Conservation (phyloP, 345 rosid species). For the Murraya paniculata region DNA sequence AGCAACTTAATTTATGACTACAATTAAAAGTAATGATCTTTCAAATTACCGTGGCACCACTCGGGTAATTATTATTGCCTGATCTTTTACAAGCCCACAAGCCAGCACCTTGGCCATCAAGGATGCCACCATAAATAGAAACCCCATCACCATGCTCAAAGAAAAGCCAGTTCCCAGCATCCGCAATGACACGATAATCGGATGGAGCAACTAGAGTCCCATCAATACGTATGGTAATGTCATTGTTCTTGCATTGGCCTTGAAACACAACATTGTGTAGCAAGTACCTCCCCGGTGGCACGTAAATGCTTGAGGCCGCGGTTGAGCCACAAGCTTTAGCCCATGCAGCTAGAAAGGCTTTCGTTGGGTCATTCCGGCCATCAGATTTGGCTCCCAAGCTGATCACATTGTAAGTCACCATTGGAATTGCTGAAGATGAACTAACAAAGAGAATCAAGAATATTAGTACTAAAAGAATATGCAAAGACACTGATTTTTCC, state of each 20-base stretch:
- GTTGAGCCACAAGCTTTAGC: conserved; percentile 44
- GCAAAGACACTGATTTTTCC: conserved; percentile 16
- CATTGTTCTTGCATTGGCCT: conserved; percentile 60
- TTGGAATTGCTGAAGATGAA: neutral
- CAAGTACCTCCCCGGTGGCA: conserved; percentile 54
- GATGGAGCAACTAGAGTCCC: conserved; percentile 75
- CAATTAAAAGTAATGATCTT: neutral
- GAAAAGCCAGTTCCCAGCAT: conserved; percentile 46
- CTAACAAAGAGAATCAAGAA: conserved; percentile 10
- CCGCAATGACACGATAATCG: conserved; percentile 39
- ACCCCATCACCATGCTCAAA: conserved; percentile 46
- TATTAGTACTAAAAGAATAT: neutral
- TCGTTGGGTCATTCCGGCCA: too few relatives aligned
- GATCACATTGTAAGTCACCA: too few relatives aligned
- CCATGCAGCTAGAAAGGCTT: conserved; percentile 37
- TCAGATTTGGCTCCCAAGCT: too few relatives aligned
- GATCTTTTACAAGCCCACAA: conserved; percentile 64
- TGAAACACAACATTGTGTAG: conserved; percentile 37
- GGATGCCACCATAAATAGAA: conserved; percentile 53
- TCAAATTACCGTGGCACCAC: conserved; percentile 48
- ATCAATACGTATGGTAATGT: conserved; percentile 39
- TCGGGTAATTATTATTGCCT: conserved; percentile 50
- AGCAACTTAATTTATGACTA: too few relatives aligned
- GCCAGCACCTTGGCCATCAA: conserved; percentile 54
- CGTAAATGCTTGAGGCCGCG: conserved; percentile 42